phyloP scores from a whole-genome alignment of 2,329 filamentous ascomycete genomes.

The Penicillium sp. region DNA sequence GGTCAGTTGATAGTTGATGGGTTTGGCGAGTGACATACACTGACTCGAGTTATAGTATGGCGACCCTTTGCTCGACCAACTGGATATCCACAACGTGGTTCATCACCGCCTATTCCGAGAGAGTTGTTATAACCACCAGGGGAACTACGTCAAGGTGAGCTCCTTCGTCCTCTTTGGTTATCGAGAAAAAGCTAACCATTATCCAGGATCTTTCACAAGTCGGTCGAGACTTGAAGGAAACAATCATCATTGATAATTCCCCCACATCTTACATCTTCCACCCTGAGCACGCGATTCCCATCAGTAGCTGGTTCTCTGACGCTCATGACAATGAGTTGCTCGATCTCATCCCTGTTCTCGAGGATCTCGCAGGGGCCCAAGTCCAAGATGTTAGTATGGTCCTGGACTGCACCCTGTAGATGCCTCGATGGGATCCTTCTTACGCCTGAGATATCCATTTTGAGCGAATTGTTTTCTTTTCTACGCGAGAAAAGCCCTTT shows the following conservation, averaged over 20 bases:
- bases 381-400: slow-evolving; percentile 97
- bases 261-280: slow-evolving; percentile 99
- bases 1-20: slow-evolving; percentile 53
- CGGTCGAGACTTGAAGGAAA: slow-evolving; percentile 91
- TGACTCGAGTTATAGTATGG: slow-evolving; percentile 66
- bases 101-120: slow-evolving; percentile 96
- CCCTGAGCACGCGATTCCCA: slow-evolving; percentile 95
- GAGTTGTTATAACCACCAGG: slow-evolving; percentile 98
- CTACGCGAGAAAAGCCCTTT: slow-evolving; percentile 24
- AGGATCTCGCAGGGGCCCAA: slow-evolving; percentile 85
- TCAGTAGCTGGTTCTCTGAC: slow-evolving; percentile 99
- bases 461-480: slow-evolving; percentile 28
- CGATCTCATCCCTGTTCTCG: slow-evolving; percentile 95
- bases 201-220: slow-evolving; percentile 88
- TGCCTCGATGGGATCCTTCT: slow-evolving; percentile 28
- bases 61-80: slow-evolving; percentile 89
- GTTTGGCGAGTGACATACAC: background rate
- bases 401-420: slow-evolving; percentile 76
- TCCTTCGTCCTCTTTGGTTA: background rate
- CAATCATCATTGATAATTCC: slow-evolving; percentile 99
- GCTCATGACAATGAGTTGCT: slow-evolving; percentile 98
- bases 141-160: slow-evolving; percentile 88
- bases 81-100: slow-evolving; percentile 95
- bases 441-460: slow-evolving; percentile 32
- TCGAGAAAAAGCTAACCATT: slow-evolving; percentile 14